Base-by-base conservation (phyloP, 2,329 filamentous ascomycete species). In the Alternaria sp. region DNA sequence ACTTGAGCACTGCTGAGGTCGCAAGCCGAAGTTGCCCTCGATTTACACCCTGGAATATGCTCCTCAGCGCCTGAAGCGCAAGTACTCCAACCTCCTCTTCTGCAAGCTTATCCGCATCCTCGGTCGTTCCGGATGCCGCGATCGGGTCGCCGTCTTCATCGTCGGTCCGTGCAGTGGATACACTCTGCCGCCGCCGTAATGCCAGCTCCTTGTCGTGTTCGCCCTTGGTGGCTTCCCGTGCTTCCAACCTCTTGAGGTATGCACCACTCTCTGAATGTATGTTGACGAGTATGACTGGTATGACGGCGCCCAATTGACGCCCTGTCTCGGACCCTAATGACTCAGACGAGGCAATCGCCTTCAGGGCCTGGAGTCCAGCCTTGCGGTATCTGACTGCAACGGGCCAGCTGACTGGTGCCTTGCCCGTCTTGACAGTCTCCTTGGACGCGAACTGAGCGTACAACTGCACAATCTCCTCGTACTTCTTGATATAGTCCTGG, bases 261-360 rank as follows among this genome's bases (percentile, higher is more conserved):
- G 89, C 85, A 36, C 91, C 88, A 67, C 88, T 87, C 56, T 90
- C 88, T 22, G 90, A 89, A 84, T 93, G 94, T 25, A 98, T 80
- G 68, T 97, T 97, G 73, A 94, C 90, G 60, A 98, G 82, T 18
- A 98, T 90, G 66, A 94, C 90, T 32, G 94, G 94, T 40, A 98
- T 85, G 56, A 96, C 89, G 56, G 91, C 85, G 60, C 89, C 86
- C 66, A 97, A 85, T 76, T 96, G 93, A 68, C 90, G 88, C 32
- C 89, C 89, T 30, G 90, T 89, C 66, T 93, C 87, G 4, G 91
- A 89, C 1, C 89, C 89, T 53, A 97, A 85, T 18, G 90, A 88
- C 58, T 97, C 93, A 1, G 93, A 93, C 4, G 89, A 86, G 16
- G 93, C 91, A 20, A 97, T 85, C 63, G 91, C 92, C 77, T 89